Conservation (phyloP, 2,329 filamentous ascomycete genomes). For the Talaromyces sp. region DNA sequence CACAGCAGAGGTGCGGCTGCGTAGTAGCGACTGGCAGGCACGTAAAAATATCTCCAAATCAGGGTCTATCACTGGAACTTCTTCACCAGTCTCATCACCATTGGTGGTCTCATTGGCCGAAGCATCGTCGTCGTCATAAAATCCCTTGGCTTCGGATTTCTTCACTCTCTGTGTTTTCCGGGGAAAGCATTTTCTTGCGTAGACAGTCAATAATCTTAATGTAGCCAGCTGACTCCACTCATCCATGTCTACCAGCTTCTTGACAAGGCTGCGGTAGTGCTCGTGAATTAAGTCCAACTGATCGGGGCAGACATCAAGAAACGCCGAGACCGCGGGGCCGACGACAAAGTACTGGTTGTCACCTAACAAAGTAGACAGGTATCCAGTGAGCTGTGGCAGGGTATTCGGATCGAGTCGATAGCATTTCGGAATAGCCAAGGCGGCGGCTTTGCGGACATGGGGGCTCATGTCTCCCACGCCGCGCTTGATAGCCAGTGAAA, state of each 20-base stretch:
- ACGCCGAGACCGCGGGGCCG: slow-evolving; percentile 83
- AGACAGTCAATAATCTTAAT: slow-evolving; percentile 72
- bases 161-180: slow-evolving; percentile 55
- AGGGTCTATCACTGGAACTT: slow-evolving; percentile 62
- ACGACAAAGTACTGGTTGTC: slow-evolving; percentile 97
- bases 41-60: slow-evolving; percentile 79
- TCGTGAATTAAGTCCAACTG: slow-evolving; percentile 83
- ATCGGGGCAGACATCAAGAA: slow-evolving; percentile 82
- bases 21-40: slow-evolving; percentile 74
- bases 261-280: slow-evolving; percentile 77
- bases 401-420: slow-evolving; percentile 84
- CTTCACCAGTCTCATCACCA: slow-evolving; percentile 42
- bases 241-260: slow-evolving; percentile 96
- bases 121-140: slow-evolving; percentile 67
- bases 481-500: slow-evolving; percentile 91
- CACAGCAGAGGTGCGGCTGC: slow-evolving; percentile 88
- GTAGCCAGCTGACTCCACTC: slow-evolving; percentile 93
- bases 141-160: slow-evolving; percentile 59
- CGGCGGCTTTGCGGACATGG: slow-evolving; percentile 85
- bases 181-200: slow-evolving; percentile 84
- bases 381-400: slow-evolving; percentile 76
- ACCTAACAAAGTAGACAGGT: slow-evolving; percentile 68
- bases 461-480: slow-evolving; percentile 92
- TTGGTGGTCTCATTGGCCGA: slow-evolving; percentile 38
- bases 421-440: slow-evolving; percentile 91